phyloP scores from a whole-genome alignment of 352 stramenopile genomes.

The Pilasporangium apinafurcum region DNA sequence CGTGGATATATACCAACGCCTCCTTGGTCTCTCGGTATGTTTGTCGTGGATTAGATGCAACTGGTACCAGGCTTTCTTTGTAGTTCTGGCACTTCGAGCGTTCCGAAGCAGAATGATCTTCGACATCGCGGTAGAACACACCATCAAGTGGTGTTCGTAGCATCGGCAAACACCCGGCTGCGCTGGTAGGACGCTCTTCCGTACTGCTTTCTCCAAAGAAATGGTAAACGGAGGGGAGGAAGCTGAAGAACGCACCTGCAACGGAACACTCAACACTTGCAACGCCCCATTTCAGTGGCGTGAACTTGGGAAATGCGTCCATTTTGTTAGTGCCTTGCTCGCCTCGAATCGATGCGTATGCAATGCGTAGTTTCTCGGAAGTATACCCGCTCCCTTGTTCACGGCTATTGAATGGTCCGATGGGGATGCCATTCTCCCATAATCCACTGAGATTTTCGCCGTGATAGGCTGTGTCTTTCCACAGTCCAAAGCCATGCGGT shows the following conservation, averaged over 20 bases:
- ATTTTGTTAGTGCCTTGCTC: conserved; percentile 5
- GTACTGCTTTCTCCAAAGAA: conserved; percentile 6
- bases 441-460: conserved; percentile 42
- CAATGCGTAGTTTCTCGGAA: conserved; percentile 33
- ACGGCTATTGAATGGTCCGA: conserved; percentile 43
- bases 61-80: conserved; percentile 5
- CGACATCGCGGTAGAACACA: conserved; percentile 14
- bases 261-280: conserved; percentile 32
- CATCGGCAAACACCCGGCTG: conserved; percentile 8
- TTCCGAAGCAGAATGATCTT: background rate
- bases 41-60: background rate
- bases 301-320: conserved; percentile 7
- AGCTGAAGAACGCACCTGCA: conserved; percentile 15
- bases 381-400: conserved; percentile 38
- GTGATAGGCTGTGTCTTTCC: conserved; percentile 41
- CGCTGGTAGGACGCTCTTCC: conserved; percentile 5
- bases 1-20: conserved; percentile 16
- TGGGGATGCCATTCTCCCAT: conserved; percentile 38
- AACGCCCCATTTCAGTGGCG: conserved; percentile 27
- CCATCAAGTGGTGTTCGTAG: conserved; percentile 15
- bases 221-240: conserved; percentile 13
- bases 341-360: conserved; percentile 23
- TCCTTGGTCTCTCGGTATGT: conserved; percentile 1
- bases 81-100: conserved; percentile 9
- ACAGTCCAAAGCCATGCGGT: conserved; percentile 37